Base-by-base conservation (phyloP, 106 monocot species). In the Allium cepa region DNA sequence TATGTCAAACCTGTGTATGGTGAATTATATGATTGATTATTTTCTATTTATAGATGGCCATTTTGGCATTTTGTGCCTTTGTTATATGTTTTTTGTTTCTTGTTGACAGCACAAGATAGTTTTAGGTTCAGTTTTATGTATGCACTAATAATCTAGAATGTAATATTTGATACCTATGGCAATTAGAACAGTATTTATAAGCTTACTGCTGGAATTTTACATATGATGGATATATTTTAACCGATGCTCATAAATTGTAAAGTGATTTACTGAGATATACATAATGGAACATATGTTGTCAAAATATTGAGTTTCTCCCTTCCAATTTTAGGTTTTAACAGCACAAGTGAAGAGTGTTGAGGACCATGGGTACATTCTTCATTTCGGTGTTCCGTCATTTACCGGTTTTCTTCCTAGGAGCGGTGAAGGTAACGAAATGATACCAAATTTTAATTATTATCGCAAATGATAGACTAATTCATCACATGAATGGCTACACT, bases 351-450 rank as follows among this genome's bases (percentile, higher is more conserved):
- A 78, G 74, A 99, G 85, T 73, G 68, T 93, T 66, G 99, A 99
- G 72, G 99, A 99, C 67, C 99, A 99, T 87, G 99, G 92, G 57
- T 93, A 85, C 63, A 90, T 93, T 85, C 84, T 99, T 82, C 73
- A 87, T 59, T 99, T 99, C 80, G 99, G 99, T 52, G 77, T 75
- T 28, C 67, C 90, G 56, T 79, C 82, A 9, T 87, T 99, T 79
- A 87, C 75, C 63, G 99, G 99, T 8, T 93, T 99, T 79, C 79
- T 93, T 69, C 76, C 85, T 57, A 85, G 60, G 66, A 69, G 18
- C 62, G 57, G 52, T 45, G 26, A 62, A 82, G 88, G 96, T 90
- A n/a, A 49, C 15, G 16, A 9, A 4, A 47, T 67, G 26, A 71
- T 36, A 5, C 36, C 36, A 36, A 36, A 36, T 36, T 36, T 36